These are phyloP conservation scores for Dactylellina cionopaga DNA, from an alignment of 2,329 filamentous ascomycete species.

Conservation along the genomic window DNA sequence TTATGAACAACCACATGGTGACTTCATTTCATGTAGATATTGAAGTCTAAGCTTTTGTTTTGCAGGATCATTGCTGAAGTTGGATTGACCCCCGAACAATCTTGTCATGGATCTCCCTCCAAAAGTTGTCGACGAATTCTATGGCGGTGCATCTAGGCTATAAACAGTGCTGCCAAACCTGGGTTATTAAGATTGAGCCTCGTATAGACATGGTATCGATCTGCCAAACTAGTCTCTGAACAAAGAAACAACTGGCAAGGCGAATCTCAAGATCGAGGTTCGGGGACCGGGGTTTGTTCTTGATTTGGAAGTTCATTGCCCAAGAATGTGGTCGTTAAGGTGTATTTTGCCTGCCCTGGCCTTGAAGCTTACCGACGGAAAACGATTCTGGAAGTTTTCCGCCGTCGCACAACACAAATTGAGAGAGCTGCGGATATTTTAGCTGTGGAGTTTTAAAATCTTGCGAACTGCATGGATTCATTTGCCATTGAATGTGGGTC, in stretches of 20 bases:
- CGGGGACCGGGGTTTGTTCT: neutral
- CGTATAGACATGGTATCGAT: conserved; percentile 6
- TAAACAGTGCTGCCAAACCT: neutral
- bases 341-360: too few relatives aligned
- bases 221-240: neutral
- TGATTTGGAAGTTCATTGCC: too few relatives aligned
- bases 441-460: neutral
- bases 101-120: neutral
- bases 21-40: neutral
- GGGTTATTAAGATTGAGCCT: neutral
- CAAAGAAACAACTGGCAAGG: neutral
- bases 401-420: too few relatives aligned
- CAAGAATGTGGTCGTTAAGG: too few relatives aligned
- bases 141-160: neutral
- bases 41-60: neutral
- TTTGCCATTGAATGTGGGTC: too few relatives aligned
- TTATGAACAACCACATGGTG: neutral
- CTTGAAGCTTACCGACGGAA: too few relatives aligned
- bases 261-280: neutral
- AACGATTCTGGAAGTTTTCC: neutral
- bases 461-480: too few relatives aligned
- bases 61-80: neutral
- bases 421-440: neutral
- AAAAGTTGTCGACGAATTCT: neutral
- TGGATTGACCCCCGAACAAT: neutral